Conservation (phyloP, 768 basidiomycete species). For the Naganishia antarctica region DNA sequence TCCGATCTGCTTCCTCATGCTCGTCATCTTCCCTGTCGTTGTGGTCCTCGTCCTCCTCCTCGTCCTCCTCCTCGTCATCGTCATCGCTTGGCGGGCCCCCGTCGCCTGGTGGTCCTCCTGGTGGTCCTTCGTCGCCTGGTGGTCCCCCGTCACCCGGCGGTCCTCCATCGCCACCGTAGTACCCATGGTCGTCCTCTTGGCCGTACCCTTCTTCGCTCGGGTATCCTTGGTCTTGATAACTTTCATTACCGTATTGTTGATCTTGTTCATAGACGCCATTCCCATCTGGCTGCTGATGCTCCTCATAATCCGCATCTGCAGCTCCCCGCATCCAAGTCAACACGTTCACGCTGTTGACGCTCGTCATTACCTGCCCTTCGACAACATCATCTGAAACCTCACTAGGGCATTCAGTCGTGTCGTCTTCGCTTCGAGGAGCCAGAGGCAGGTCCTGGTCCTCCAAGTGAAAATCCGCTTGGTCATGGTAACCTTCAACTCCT, state of each 20-base stretch:
- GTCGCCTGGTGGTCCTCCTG: not conserved
- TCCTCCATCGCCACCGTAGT: constrained; percentile 7
- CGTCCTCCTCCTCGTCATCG: constrained; percentile 20
- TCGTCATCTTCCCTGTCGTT: constrained; percentile 10
- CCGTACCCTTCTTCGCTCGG: constrained; percentile 7
- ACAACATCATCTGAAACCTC: constrained; percentile 19
- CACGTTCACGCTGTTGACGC: not conserved
- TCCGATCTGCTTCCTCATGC: constrained; percentile 2
- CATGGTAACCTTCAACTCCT: constrained; percentile 1
- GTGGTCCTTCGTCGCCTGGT: not conserved
- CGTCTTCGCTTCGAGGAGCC: constrained; percentile 23
- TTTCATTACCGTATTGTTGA: constrained; percentile 10
- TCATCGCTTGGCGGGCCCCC: not conserved
- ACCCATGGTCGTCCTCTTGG: not conserved
- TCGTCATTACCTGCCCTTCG: constrained; percentile 11
- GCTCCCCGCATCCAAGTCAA: constrained; percentile 11
- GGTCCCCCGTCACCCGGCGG: not conserved
- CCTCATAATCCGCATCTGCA: not conserved
- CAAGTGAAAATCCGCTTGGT: constrained; percentile 21
- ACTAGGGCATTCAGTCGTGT: constrained; percentile 19
- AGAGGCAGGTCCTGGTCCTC: constrained; percentile 22
- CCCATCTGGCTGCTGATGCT: constrained; percentile 6
- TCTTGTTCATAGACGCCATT: constrained; percentile 1
- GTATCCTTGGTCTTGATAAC: constrained; percentile 2
- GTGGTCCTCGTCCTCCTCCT: constrained; percentile 16